A percentile compares a stretch with the other conserved stretches of the same genome.
These are phyloP conservation scores for Pleurostoma richardsiae DNA, from an alignment of 2,329 filamentous ascomycete species.

Conservation along the genomic window DNA sequence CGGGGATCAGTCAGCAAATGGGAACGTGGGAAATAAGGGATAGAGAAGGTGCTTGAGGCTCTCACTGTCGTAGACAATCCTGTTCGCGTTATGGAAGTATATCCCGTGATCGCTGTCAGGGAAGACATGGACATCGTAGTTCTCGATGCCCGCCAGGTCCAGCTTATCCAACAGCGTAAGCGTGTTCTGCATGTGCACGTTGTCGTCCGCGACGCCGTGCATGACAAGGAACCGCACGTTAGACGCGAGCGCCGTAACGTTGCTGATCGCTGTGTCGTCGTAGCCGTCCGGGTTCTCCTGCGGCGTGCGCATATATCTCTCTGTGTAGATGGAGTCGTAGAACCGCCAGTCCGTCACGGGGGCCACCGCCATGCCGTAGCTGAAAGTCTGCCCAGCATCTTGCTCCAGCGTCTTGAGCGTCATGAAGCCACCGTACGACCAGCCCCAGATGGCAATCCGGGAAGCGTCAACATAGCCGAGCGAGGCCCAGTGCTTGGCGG, in stretches of 20 bases:
- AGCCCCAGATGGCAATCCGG: conserved; percentile 93
- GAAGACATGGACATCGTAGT: conserved; percentile 96
- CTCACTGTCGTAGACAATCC: conserved; percentile 90
- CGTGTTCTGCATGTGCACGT: conserved; percentile 95
- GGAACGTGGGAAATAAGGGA: no score
- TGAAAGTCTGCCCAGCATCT: conserved; percentile 85
- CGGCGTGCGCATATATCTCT: conserved; percentile 95
- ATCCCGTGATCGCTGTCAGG: conserved; percentile 95
- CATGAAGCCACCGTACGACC: conserved; percentile 95
- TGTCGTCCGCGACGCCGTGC: conserved; percentile 96
- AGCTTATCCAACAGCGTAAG: conserved; percentile 81
- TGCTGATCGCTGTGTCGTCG: conserved; percentile 64
- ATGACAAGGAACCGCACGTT: conserved; percentile 90
- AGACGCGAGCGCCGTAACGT: conserved; percentile 65
- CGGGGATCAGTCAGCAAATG: no score
- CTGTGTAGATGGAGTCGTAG: conserved; percentile 92
- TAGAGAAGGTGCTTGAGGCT: conserved; percentile 19
- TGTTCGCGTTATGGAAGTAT: conserved; percentile 88
- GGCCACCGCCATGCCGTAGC: conserved; percentile 96
- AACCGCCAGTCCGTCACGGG: conserved; percentile 98
- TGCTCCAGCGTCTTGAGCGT: conserved; percentile 91
- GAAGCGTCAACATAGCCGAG: conserved; percentile 79
- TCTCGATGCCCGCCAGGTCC: conserved; percentile 75
- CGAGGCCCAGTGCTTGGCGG: conserved; percentile 75
- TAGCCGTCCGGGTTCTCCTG: conserved; percentile 78